Evolutionary conservation across 306 rosid species (phyloP), one percentile per base, ranked within the genome.

Genomic region (Sicyos edulis): DNA sequence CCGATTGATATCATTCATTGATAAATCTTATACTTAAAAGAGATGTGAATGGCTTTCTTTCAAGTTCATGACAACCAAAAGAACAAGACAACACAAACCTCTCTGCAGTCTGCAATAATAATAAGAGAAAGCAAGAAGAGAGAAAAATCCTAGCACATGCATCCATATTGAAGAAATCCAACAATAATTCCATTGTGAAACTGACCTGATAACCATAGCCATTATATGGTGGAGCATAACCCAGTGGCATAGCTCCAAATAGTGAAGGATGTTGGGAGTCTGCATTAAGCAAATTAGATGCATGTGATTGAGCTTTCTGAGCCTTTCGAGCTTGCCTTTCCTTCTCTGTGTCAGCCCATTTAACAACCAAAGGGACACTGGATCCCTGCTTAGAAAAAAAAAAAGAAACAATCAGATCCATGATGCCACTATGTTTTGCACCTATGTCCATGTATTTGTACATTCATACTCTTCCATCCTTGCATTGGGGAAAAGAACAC

Each of bases 321-420:
- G 95, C 95, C 81, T 92, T 87, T 60, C 99, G 96, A 73, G 97
- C 99, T 86, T 84, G 95, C 78, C 96, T 89, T 87, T 95, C 99
- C 84, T 95, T 95, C 78, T 95, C 97, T 47, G 99, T 95, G 79
- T 95, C 99, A 51, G 99, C 99, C 99, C 99, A 95, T 80, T 95
- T 95, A 80, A 95, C 99, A 78, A 95, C 95, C 89, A 95, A 86
- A 56, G 99, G 97, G 83, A 89, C 99, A 80, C 91, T 91, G 24
- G 97, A 91, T 81, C 96, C 97, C 99, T 95, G 72, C 22, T 59
- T 64, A 76, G 55, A 51, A 24, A 75, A 57, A 66, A 81, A 75
- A 40, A 32, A 32, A 76, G 26, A 70, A 59, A 26, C 47, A 67
- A 77, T 84, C 74, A 84, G 75, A 52, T 80, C 5, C 65, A 40